phyloP scores from a whole-genome alignment of 1,284 basidiomycete species.

The Fomes fomentarius region DNA sequence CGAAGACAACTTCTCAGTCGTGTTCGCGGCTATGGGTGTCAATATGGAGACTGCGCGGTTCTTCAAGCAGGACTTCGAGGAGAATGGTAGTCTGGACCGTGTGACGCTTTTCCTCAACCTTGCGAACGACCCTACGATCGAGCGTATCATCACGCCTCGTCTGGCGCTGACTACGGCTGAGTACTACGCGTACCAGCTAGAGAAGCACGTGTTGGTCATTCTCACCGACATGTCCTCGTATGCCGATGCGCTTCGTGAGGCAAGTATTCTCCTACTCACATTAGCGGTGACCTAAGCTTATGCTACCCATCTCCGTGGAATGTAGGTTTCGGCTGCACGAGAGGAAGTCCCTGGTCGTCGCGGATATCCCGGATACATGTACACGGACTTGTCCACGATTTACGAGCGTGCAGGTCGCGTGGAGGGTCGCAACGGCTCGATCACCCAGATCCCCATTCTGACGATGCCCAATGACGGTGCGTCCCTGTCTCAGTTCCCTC shows the following conservation, averaged over 20 bases:
- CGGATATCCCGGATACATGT: slow-evolving; percentile 99
- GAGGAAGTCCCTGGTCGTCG: slow-evolving; percentile 99
- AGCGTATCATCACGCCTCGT: slow-evolving; percentile 99
- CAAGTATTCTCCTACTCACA: slow-evolving; percentile 35
- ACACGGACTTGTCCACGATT: slow-evolving; percentile 97
- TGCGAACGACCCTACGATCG: slow-evolving; percentile 99
- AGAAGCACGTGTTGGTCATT: slow-evolving; percentile 99
- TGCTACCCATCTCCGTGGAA: neutral
- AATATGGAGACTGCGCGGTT: slow-evolving; percentile 99
- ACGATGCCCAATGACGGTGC: slow-evolving; percentile 99
- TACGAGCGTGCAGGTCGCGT: slow-evolving; percentile 99
- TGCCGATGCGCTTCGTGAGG: slow-evolving; percentile 97
- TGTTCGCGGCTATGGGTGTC: slow-evolving; percentile 99
- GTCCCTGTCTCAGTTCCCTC: slow-evolving; percentile 27
- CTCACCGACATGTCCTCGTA: slow-evolving; percentile 99
- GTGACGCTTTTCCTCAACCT: slow-evolving; percentile 99
- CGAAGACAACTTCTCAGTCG: slow-evolving; percentile 99
- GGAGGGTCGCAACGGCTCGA: slow-evolving; percentile 96
- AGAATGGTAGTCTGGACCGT: slow-evolving; percentile 97
- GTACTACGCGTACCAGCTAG: slow-evolving; percentile 99
- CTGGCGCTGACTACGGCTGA: slow-evolving; percentile 98
- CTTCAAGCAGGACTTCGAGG: slow-evolving; percentile 99
- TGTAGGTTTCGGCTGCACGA: slow-evolving; percentile 92
- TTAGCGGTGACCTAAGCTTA: neutral
- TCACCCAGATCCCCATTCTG: slow-evolving; percentile 99